These are phyloP conservation scores for Aspergillus brasiliensis DNA, from an alignment of 2,329 filamentous ascomycete genomes.

Conservation along the genomic window DNA sequence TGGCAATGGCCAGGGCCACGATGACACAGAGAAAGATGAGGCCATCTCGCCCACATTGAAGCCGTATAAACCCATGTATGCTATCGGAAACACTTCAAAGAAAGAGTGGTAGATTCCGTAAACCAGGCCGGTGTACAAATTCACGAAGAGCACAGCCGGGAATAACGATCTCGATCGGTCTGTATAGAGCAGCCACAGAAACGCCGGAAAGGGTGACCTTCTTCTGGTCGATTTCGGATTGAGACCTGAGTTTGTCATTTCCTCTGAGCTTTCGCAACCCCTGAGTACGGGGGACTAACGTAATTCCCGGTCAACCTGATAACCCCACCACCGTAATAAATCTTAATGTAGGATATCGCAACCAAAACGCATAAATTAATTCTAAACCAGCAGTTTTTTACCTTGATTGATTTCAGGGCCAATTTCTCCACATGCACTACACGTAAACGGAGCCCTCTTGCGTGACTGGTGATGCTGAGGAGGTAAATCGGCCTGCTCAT, in stretches of 20 bases:
- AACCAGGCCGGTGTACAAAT: conserved; percentile 62
- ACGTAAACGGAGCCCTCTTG: too few relatives aligned
- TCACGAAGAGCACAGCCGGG: conserved; percentile 64
- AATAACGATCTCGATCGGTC: conserved; percentile 62
- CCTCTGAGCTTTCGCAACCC: conserved; percentile 54
- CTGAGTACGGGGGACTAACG: too few relatives aligned
- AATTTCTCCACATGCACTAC: too few relatives aligned
- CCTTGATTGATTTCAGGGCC: too few relatives aligned
- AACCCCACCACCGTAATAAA: too few relatives aligned
- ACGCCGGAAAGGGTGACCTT: conserved; percentile 4
- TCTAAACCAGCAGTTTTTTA: too few relatives aligned
- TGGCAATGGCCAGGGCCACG: too few relatives aligned
- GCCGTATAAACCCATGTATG: conserved; percentile 60
- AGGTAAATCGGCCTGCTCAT: too few relatives aligned
- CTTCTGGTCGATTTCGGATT: conserved; percentile 62
- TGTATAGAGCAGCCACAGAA: conserved; percentile 56
- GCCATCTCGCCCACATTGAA: conserved; percentile 61
- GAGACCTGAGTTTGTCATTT: conserved; percentile 55
- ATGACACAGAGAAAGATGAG: conserved; percentile 62
- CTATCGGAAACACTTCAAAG: conserved; percentile 66
- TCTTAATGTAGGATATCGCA: too few relatives aligned
- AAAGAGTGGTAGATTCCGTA: conserved; percentile 55
- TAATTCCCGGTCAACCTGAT: too few relatives aligned
- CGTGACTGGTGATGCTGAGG: too few relatives aligned
- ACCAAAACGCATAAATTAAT: too few relatives aligned